Base-by-base conservation (phyloP, 2,329 filamentous ascomycete species). In the Xylaria sp. region DNA sequence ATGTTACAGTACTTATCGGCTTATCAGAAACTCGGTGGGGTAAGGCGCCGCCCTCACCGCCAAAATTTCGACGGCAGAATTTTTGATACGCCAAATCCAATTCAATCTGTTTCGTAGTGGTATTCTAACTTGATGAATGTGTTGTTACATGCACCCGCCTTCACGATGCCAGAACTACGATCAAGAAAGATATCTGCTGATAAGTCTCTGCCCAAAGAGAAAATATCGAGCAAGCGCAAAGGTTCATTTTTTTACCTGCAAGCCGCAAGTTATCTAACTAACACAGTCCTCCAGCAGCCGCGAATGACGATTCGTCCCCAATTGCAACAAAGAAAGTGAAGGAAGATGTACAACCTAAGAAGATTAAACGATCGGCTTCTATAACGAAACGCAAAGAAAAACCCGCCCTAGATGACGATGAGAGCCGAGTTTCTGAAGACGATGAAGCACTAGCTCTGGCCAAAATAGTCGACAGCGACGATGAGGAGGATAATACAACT, bases 391-490 rank as follows among this genome's bases (percentile, higher is more conserved):
- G 71, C 7, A 71, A 73, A n/a, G 73, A 79, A n/a, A 67, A 73
- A 15, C 65, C 65, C 11, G 74, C 77, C 49, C 29, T 67, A 42
- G 70, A 67, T 25, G 71, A 71, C 54, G 82, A 87, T 68, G 73
- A 74, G 13, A 57, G 72, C 31, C 61, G 70, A 60, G 63, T 29
- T 31, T 54, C 57, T 9, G 66, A 72, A 27, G 79, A 79, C 42
- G 78, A 83, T 31, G 78, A 83, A 55, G 80, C 80, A 31, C 79
- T 80, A 42, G 79, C 79, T n/a, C 77, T 86, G 5, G 84, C 82
- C 10, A 78, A 79, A 31, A 76, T 84, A 9, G 80, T 85, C 60
- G 81, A 83, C 51, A 82, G 79, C 69, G 82, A 83, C 31, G 81
- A 82, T 31, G 80, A 83, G 39, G 73, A 73, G 27, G 76, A 76